Base-by-base conservation (phyloP, 768 basidiomycete species). In the Mycena kentingensis region DNA sequence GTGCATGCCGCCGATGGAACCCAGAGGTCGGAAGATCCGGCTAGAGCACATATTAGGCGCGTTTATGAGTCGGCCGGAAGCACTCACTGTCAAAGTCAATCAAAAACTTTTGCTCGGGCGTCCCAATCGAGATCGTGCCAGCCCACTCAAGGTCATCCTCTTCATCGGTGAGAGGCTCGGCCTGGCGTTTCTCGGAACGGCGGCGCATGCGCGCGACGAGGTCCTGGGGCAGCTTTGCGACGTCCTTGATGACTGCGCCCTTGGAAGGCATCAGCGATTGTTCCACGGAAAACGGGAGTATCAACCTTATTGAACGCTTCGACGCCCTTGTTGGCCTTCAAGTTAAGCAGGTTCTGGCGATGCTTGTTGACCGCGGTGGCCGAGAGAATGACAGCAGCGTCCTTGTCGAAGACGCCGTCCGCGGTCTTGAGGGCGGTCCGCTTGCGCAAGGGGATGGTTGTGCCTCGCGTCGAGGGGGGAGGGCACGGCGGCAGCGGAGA, bases 61-160 rank as follows among this genome's bases (percentile, higher is more conserved):
- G 29, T 24, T 16, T 8, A 22, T 16, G 16, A 28, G 26, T 19
- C 31, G 16, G 11, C 24, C n/a, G 8, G 16, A 28, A 21, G 41
- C n/a, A 42, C 61, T 42, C 58, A 64, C 70, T 75, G 59, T 77
- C 75, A 49, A 75, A 75, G 57, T 75, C 71, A 29, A 73, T 65
- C 47, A 69, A 44, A 61, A 75, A 77, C 4, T 50, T 31, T 46
- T 73, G 69, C 3, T 55, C 57, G 15, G 71, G 71, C 13, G 68
- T 72, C 36, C 75, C 75, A 51, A 76, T 74, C 11, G 67, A 57
- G 46, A 77, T 65, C 15, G 58, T 57, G 26, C 75, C 76, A 2
- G 69, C 66, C 77, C 77, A 77, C 45, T 73, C 69, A 51, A 46
- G 27, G 37, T 70, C 69, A 27, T 64, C 45, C 7, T 67, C 49